A percentile compares a stretch with the other conserved stretches of the same genome.
phyloP scores from a whole-genome alignment of 257 asterid genomes.

The Salvia hispanica region DNA sequence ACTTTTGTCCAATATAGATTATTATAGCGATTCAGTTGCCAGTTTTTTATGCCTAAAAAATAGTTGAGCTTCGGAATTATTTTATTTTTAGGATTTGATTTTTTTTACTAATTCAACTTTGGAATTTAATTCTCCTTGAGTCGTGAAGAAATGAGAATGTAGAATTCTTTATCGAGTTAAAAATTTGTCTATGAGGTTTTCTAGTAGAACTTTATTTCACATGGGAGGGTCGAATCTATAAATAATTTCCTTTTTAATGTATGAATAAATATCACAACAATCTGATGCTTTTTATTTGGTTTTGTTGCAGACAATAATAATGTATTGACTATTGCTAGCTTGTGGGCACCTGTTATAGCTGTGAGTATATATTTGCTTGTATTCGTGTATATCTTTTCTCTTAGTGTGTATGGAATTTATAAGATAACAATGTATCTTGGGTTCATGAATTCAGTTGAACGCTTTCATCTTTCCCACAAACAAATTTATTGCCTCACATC shows the following conservation, averaged over 20 bases:
- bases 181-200: neutral
- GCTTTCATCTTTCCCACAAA: neutral
- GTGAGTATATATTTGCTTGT: constrained; percentile 53
- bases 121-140: constrained; percentile 13
- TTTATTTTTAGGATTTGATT: neutral
- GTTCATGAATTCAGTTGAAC: constrained; percentile 11
- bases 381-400: neutral
- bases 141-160: neutral
- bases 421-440: neutral
- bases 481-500: constrained; percentile 12
- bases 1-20: neutral
- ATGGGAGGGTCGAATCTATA: neutral
- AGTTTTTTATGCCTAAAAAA: neutral
- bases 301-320: constrained; percentile 73
- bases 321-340: constrained; percentile 68
- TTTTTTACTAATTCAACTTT: constrained; percentile 3
- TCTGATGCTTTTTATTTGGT: constrained; percentile 35
- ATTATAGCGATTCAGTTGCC: constrained; percentile 1
- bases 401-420: neutral
- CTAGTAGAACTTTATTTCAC: neutral
- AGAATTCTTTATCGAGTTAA: neutral
- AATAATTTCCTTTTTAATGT: constrained; percentile 13
- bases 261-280: neutral
- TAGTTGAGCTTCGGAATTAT: neutral
- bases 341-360: constrained; percentile 98